These are phyloP conservation scores for Penicillium sp. DNA, from an alignment of 2,329 filamentous ascomycete genomes.

Conservation along the genomic window DNA sequence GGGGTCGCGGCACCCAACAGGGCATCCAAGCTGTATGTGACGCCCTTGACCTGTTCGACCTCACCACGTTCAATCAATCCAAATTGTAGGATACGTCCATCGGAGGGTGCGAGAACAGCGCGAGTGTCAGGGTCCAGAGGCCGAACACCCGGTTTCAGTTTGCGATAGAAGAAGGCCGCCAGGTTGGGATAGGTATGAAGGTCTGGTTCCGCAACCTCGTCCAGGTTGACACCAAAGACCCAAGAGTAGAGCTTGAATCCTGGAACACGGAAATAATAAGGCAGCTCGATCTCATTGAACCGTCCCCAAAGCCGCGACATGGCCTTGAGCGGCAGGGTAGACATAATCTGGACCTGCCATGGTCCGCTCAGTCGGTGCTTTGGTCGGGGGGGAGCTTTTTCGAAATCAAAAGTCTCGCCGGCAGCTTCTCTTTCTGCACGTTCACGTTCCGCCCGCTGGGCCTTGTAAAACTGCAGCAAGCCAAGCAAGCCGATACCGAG, in stretches of 20 bases:
- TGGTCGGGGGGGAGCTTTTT: too few species aligned
- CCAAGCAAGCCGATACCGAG: constrained; percentile 79
- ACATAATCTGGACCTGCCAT: constrained; percentile 92
- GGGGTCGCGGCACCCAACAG: constrained; percentile 61
- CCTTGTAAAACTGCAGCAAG: constrained; percentile 72
- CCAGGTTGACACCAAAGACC: constrained; percentile 78
- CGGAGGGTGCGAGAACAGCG: constrained; percentile 76
- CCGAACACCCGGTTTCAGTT: constrained; percentile 75
- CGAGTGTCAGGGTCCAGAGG: constrained; percentile 73
- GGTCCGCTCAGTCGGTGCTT: too few species aligned
- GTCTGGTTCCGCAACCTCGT: constrained; percentile 79
- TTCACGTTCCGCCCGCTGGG: constrained; percentile 45
- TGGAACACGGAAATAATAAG: constrained; percentile 76
- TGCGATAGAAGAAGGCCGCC: constrained; percentile 93
- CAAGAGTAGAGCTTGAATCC: constrained; percentile 87
- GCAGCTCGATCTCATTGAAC: constrained; percentile 83
- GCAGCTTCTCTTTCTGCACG: constrained; percentile 30
- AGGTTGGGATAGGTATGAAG: constrained; percentile 86
- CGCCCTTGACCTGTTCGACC: constrained; percentile 96
- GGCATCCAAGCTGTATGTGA: constrained; percentile 93
- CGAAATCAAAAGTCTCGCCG: too few species aligned
- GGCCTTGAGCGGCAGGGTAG: constrained; percentile 80
- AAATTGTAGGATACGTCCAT: constrained; percentile 84
- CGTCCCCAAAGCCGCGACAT: constrained; percentile 80
- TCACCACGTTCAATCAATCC: constrained; percentile 86